Evolutionary conservation across 192 early-diverging fungal species (phyloP).

Genomic region (Polychytrium aggregatum): DNA sequence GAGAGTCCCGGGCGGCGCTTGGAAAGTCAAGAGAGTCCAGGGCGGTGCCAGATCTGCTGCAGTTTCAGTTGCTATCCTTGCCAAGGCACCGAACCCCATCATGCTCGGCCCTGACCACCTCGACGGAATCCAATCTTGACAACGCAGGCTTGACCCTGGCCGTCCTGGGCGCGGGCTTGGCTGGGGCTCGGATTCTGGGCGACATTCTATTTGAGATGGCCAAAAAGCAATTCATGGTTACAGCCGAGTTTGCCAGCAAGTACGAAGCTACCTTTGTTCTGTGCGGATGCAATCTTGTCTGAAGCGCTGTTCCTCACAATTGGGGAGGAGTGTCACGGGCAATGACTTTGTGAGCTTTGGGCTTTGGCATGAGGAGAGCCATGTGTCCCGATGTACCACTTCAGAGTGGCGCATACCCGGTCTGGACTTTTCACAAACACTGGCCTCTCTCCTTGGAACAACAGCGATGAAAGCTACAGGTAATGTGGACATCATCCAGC

Average conservation of each 20-base stretch:
- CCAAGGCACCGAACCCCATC: too few relatives aligned
- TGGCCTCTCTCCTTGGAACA: too few relatives aligned
- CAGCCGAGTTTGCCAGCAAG: conserved; percentile 7
- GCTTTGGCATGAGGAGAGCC: too few relatives aligned
- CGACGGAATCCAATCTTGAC: background rate
- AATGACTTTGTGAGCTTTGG: too few relatives aligned
- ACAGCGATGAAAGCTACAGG: conserved; percentile 8
- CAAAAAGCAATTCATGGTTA: conserved; percentile 1
- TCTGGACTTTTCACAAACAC: too few relatives aligned
- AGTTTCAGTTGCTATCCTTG: too few relatives aligned
- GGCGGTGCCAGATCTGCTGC: too few relatives aligned
- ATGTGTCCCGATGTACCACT: too few relatives aligned
- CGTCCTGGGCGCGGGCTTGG: conserved; percentile 3
- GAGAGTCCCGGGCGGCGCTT: background rate
- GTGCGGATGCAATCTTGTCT: background rate
- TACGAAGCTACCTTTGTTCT: background rate
- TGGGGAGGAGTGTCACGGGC: too few relatives aligned
- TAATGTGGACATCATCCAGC: background rate
- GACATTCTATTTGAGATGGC: background rate
- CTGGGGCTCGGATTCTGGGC: background rate
- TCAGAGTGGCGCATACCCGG: too few relatives aligned
- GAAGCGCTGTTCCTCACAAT: too few relatives aligned
- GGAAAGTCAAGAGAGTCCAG: too few relatives aligned
- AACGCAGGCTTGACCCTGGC: conserved; percentile 3
- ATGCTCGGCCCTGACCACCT: background rate